phyloP scores from a whole-genome alignment of 1,284 basidiomycete species.

The Ganoderma sp. region DNA sequence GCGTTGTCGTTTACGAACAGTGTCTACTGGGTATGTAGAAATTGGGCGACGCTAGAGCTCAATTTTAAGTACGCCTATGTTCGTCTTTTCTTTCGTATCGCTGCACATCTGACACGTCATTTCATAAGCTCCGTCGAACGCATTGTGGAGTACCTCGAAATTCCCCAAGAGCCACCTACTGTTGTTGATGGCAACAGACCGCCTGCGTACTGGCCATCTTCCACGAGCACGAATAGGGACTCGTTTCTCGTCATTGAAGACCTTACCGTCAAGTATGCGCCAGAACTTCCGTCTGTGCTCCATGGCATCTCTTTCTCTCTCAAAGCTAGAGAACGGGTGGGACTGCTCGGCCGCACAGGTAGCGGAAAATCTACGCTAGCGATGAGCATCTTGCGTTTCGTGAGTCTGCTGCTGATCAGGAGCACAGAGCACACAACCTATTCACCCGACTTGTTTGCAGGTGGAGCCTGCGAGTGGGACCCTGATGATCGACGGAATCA shows the following conservation, averaged over 20 bases:
- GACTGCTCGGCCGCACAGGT: constrained; percentile 80
- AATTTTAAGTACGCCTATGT: constrained; percentile 61
- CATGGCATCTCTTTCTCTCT: constrained; percentile 74
- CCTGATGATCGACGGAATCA: constrained; percentile 88
- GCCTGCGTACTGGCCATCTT: constrained; percentile 87
- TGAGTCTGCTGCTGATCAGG: constrained; percentile 41
- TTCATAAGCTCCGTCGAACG: constrained; percentile 78
- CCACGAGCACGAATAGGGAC: constrained; percentile 54
- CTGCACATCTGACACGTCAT: not conserved
- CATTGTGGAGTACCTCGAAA: constrained; percentile 84
- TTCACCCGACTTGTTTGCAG: constrained; percentile 38
- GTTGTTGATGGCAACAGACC: constrained; percentile 69
- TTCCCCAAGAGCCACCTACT: constrained; percentile 86
- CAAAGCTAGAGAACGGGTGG: constrained; percentile 69
- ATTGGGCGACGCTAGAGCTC: constrained; percentile 62
- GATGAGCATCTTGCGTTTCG: constrained; percentile 87
- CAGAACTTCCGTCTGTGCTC: constrained; percentile 84
- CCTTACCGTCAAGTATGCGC: constrained; percentile 81
- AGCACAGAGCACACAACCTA: not conserved
- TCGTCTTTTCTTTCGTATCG: not conserved
- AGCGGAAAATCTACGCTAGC: constrained; percentile 84
- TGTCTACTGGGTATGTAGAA: constrained; percentile 76
- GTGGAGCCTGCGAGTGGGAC: constrained; percentile 81
- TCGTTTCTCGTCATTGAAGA: constrained; percentile 59
- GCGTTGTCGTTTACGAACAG: constrained; percentile 64